A percentile compares a stretch with the other conserved stretches of the same genome.
Evolutionary conservation across 495 filamentous ascomycete species (phyloP).

Genomic region (Jackrogersella multiformis): DNA sequence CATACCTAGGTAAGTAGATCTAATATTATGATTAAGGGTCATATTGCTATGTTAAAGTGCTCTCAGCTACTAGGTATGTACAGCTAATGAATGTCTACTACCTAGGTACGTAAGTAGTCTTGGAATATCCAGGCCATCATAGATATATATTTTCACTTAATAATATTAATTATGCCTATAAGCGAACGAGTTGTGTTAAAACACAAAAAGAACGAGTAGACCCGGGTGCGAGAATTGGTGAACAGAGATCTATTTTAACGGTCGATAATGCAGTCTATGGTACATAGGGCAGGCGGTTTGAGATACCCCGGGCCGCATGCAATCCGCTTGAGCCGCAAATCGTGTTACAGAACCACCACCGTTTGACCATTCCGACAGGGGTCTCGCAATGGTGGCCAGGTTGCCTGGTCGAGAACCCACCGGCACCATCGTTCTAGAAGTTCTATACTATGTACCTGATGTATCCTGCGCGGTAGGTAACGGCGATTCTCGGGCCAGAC

Average conservation of each 20-base stretch:
- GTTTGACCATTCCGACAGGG: slow-evolving; percentile 16
- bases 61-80: background rate
- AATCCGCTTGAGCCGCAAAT: slow-evolving; percentile 34
- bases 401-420: slow-evolving; percentile 21
- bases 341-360: slow-evolving; percentile 41
- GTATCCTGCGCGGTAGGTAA: slow-evolving; percentile 1
- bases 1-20: background rate
- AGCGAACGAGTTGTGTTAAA: background rate
- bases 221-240: slow-evolving; percentile 15
- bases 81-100: background rate
- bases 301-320: slow-evolving; percentile 29
- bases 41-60: too few relatives aligned
- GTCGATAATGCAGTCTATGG: slow-evolving; percentile 41
- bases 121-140: too few relatives aligned
- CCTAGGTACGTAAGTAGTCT: too few relatives aligned
- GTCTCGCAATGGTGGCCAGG: slow-evolving; percentile 19
- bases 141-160: background rate
- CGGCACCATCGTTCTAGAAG: slow-evolving; percentile 29
- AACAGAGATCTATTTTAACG: slow-evolving; percentile 45
- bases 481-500: slow-evolving; percentile 6
- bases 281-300: slow-evolving; percentile 41
- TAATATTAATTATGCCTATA: background rate
- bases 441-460: slow-evolving; percentile 28
- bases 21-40: background rate
- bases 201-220: background rate